Evolutionary conservation across 805 yeast species (phyloP), one percentile per base, ranked within the genome.

Genomic region (Grigorovia transvaalensis): DNA sequence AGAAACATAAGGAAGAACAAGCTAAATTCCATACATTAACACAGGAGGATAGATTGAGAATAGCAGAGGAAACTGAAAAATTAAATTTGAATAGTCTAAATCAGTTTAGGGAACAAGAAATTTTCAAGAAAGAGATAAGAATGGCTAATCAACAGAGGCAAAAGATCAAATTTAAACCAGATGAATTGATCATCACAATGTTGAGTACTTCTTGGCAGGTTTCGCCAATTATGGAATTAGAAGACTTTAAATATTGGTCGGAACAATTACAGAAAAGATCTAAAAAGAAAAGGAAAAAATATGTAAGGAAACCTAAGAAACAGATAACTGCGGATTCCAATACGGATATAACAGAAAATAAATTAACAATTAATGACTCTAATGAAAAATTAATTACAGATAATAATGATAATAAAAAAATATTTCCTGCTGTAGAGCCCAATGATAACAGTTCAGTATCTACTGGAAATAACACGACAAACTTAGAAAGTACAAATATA

Each of bases 21-120:
- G 65, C 74, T 46, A 72, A 71, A 2, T 74, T 73, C 33, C 55
- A 57, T 30, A 55, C 60, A 19, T 51, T 72, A 52, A 72, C 75
- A 1, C 76, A 74, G 52, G 74, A 71, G 44, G 80, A 70, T 54
- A 63, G 73, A 53, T 51, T 74, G 46, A 83, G 77, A n/a, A 93
- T 88, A 64, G 98, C 99, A 0, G 72, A 82, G 46, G 85, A 83
- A 58, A 93, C 97, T 0, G 99, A 93, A 67, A 75, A 77, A 62
- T 76, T 78, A 45, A 93, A 93, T 65, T 71, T 81, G 2, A 72
- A 79, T 29, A 85, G 96, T 2, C 71, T 93, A 57, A 81, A 85
- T 55, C 74, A 78, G 59, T 93, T 86, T 63, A 80, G 84, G 59
- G 95, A 90, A 59, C 91, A 87, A 62, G 99, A 93, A 64, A 71